Percentiles rank a stretch among this genome's conserved stretches.
phyloP scores from a whole-genome alignment of 768 basidiomycete genomes.

The Cantharellus anzutake region DNA sequence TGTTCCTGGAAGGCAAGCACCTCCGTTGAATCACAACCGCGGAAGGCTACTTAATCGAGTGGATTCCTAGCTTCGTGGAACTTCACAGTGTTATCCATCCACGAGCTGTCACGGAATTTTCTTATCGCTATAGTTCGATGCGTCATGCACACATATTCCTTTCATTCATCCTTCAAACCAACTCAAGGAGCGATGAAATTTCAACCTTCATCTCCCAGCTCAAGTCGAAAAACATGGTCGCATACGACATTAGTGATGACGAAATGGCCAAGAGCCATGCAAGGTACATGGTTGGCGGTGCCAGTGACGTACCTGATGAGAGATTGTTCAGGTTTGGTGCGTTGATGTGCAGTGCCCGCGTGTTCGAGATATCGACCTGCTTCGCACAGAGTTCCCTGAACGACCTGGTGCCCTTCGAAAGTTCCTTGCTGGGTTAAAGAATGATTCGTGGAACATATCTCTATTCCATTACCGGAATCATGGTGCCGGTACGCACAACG shows the following conservation, averaged over 20 bases:
- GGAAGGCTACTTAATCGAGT: no score
- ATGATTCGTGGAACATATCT: slow-evolving; percentile 75
- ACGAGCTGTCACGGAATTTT: slow-evolving; percentile 85
- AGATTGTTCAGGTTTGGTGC: slow-evolving; percentile 82
- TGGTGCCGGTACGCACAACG: slow-evolving; percentile 52
- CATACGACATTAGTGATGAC: slow-evolving; percentile 79
- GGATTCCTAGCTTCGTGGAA: slow-evolving; percentile 49
- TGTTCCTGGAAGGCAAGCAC: slow-evolving; percentile 60
- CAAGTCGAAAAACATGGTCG: slow-evolving; percentile 54
- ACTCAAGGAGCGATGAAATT: slow-evolving; percentile 22
- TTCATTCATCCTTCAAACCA: slow-evolving; percentile 67
- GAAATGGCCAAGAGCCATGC: slow-evolving; percentile 92
- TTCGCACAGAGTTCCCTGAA: slow-evolving; percentile 74
- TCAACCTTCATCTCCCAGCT: slow-evolving; percentile 39
- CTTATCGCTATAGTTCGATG: slow-evolving; percentile 66
- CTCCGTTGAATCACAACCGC: no score
- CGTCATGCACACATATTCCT: slow-evolving; percentile 70
- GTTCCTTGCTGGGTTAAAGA: slow-evolving; percentile 67
- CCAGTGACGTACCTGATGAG: slow-evolving; percentile 58
- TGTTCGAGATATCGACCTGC: background rate
- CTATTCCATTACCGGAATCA: slow-evolving; percentile 98
- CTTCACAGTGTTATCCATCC: slow-evolving; percentile 80
- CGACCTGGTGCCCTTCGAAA: slow-evolving; percentile 78
- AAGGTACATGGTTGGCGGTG: slow-evolving; percentile 88
- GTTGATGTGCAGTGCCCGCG: slow-evolving; percentile 14